Percentiles rank a stretch among this genome's conserved stretches.
Conservation (phyloP, 176 grass and related monocot genomes). For the Oryza brachyantha region DNA sequence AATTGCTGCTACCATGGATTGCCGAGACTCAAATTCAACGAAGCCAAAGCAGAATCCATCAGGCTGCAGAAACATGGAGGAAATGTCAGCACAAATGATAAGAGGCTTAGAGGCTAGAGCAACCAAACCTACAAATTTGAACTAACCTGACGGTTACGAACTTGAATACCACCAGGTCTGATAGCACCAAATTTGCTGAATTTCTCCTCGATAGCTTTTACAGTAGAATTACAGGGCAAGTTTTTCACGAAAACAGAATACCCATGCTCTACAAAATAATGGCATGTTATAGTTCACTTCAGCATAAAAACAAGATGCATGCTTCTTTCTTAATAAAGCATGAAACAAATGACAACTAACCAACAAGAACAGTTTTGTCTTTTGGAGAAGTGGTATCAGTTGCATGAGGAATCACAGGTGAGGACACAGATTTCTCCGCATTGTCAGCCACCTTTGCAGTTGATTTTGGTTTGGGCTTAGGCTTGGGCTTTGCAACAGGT, state of each 20-base stretch:
- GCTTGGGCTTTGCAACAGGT: constrained; percentile 35
- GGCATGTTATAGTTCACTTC: not conserved
- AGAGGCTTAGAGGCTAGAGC: not conserved
- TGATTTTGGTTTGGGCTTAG: constrained; percentile 33
- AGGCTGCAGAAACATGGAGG: constrained; percentile 32
- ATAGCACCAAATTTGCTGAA: constrained; percentile 82
- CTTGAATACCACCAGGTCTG: constrained; percentile 81
- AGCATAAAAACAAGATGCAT: not conserved
- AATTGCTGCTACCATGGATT: constrained; percentile 71
- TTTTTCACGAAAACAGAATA: constrained; percentile 81
- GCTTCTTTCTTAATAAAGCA: not conserved
- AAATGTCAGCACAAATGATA: constrained; percentile 27
- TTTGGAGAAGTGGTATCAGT: constrained; percentile 25
- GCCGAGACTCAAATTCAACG: constrained; percentile 65
- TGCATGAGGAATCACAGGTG: constrained; percentile 7
- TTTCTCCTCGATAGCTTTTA: constrained; percentile 49
- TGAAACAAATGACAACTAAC: constrained; percentile 25
- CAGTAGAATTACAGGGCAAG: constrained; percentile 61
- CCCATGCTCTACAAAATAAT: constrained; percentile 43
- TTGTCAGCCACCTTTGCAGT: constrained; percentile 32
- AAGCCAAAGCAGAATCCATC: constrained; percentile 77
- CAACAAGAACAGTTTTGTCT: constrained; percentile 43
- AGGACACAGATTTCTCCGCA: constrained; percentile 46
- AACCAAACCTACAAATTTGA: constrained; percentile 1
- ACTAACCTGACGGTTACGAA: constrained; percentile 70